Percentiles rank a stretch among this genome's conserved stretches.
phyloP scores from a whole-genome alignment of 2,329 filamentous ascomycete species.

The Penicillium rolfsii region DNA sequence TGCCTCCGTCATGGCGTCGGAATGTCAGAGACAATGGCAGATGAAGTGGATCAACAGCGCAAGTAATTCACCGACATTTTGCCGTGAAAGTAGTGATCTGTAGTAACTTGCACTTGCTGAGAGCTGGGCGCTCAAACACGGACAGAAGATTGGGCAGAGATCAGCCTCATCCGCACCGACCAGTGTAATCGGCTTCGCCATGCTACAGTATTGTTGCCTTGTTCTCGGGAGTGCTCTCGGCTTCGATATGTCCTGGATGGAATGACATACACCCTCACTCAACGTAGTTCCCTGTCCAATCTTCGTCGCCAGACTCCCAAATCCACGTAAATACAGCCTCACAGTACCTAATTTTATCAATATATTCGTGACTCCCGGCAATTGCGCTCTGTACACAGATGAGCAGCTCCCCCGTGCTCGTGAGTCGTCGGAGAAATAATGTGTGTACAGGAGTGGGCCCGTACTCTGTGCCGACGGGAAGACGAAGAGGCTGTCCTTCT shows the following conservation, averaged over 20 bases:
- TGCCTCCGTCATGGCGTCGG: too few relatives aligned
- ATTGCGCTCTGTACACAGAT: neutral
- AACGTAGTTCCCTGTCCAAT: neutral
- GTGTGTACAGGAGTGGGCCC: neutral
- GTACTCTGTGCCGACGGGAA: neutral
- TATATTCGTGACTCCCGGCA: neutral
- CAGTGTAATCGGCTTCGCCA: neutral
- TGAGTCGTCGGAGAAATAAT: neutral
- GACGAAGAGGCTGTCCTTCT: neutral
- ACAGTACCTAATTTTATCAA: neutral
- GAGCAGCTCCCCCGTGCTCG: neutral
- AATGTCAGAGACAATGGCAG: neutral
- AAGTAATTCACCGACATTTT: slow-evolving; percentile 5
- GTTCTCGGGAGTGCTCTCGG: neutral
- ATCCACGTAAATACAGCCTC: neutral
- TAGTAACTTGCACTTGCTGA: neutral
- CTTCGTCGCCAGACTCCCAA: neutral
- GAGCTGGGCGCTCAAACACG: neutral
- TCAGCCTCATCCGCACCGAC: neutral
- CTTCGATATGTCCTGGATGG: neutral
- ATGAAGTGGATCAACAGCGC: neutral
- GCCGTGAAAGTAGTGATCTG: slow-evolving; percentile 3
- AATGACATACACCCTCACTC: neutral
- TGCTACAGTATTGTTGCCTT: neutral
- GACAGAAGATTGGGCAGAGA: neutral